Base-by-base conservation (phyloP, 83 land plant genomes). In the Diphasiastrum complanatum region DNA sequence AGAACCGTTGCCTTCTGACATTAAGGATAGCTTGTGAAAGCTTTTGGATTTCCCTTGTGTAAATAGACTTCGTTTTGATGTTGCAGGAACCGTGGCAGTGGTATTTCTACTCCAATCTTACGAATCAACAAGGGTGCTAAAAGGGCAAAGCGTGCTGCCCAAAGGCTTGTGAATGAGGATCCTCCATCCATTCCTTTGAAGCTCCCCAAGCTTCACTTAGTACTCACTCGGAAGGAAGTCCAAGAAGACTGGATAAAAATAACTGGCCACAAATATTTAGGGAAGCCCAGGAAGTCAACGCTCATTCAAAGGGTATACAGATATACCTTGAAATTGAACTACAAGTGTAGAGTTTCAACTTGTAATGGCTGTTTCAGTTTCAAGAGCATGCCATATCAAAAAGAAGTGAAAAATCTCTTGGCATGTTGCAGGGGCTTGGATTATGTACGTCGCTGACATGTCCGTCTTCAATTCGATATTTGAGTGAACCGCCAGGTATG, bases 101-200 rank as follows among this genome's bases (percentile, higher is more conserved):
- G 40, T 53, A n/a, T n/a, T n/a, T n/a, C n/a, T n/a, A n/a, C n/a
- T n/a, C 67, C 65, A 61, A 52, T 36, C 0, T 56, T 23, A 30
- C 48, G 51, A 35, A 59, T 22, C 28, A 51, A 65, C 25, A 59
- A 47, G 43, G 67, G 47, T 26, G 38, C 67, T 1, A 70, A 70
- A 37, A 48, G 73, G 32, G 61, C 73, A 2, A 70, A 51, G 41
- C 73, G 73, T 28, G 61, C 51, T 48, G 65, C 68, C 19, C 60
- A 63, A 54, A 73, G 74, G 28, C 40, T 41, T 22, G 63, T 53
- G 20, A 75, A 65, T 60, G 62, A 59, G 22, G 53, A 34, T 14
- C 62, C 62, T 10, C 62, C 62, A 4, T 53, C 62, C 3, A 18
- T 53, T 4, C 62, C 62, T 38, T 27, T 59, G n/a, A 59, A 37